Conservation (phyloP, 1,139 yeast genomes). For the Williopsis jadinii region DNA sequence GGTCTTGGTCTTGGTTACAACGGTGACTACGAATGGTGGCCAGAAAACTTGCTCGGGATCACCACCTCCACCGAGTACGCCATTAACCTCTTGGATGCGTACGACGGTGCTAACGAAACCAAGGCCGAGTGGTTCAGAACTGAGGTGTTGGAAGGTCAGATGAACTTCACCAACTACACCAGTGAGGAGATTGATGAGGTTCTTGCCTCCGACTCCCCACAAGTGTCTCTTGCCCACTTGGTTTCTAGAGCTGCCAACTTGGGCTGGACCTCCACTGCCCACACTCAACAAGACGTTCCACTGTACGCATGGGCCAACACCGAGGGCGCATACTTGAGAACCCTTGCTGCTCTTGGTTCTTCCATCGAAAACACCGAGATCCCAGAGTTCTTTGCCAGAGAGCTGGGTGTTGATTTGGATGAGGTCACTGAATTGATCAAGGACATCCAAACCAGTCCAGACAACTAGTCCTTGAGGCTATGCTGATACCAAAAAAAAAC, state of each 20-base stretch:
- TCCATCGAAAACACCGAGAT: constrained; percentile 21
- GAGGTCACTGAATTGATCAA: constrained; percentile 17
- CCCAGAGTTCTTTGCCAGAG: constrained; percentile 20
- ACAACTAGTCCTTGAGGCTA: no score
- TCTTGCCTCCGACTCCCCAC: constrained; percentile 8
- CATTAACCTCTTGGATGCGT: constrained; percentile 6
- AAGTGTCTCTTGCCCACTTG: constrained; percentile 11
- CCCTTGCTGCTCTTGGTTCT: constrained; percentile 17
- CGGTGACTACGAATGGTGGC: constrained; percentile 18
- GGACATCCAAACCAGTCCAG: constrained; percentile 6
- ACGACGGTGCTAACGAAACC: constrained; percentile 15
- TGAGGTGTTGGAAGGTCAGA: constrained; percentile 10
- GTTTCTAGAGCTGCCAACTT: constrained; percentile 16
- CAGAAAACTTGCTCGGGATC: constrained; percentile 11
- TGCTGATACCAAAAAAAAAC: no score
- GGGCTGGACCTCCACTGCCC: constrained; percentile 21
- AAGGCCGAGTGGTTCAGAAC: constrained; percentile 12
- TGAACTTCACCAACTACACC: constrained; percentile 18
- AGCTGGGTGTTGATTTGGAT: constrained; percentile 19
- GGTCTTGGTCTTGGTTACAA: constrained; percentile 18
- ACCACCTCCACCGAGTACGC: constrained; percentile 21
- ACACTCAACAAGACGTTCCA: constrained; percentile 21
- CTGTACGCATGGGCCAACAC: constrained; percentile 20
- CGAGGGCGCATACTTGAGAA: constrained; percentile 19
- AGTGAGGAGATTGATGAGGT: constrained; percentile 12